Evolutionary conservation across 257 asterid species (phyloP), one percentile per base, ranked within the genome.

Genomic region (Plantago ovata): DNA sequence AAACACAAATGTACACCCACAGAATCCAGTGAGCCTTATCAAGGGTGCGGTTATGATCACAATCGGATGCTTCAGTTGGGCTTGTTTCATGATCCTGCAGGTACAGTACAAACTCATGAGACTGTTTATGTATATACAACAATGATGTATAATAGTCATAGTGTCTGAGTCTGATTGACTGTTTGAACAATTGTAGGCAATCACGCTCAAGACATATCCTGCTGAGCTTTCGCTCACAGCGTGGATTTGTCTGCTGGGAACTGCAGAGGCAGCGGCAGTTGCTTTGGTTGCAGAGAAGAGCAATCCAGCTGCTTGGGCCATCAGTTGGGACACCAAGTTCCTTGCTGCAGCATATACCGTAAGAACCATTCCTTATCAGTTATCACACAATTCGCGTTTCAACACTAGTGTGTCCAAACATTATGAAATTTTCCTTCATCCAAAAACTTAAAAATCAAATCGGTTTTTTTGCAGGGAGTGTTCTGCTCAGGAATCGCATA

Each of bases 161-260:
- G 28, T 12, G 33, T 50, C 14, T n/a, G n/a, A n/a, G n/a, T n/a
- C n/a, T 21, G 28, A 4, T 50, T 23, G 38, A 22, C 18, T 22
- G 20, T 13, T 50, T n/a, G n/a, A 50, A 20, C 38, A 13, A 10
- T 38, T 60, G 14, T 54, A 91, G 98, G 94, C 96, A 9, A 77
- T 84, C 43, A 86, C 96, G 8, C 70, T 88, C 13, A 56, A 42
- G 60, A 78, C 91, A 4, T 92, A 88, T 65, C 95, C 95, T 0
- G 85, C 86, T 0, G 95, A 88, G 56, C 81, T 92, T 19, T 88
- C 97, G 3, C 91, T 92, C 49, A 82, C 98, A 4, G 95, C 95
- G 13, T 92, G 95, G 97, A 88, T 92, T 66, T 92, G 98, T 76
- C 61, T 84, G 43, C 13, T 81, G 40, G 98, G 97, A 75, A 84